A percentile compares a stretch with the other conserved stretches of the same genome.
These are phyloP conservation scores for Blastomyces percursus DNA, from an alignment of 2,329 filamentous ascomycete species.

Conservation along the genomic window DNA sequence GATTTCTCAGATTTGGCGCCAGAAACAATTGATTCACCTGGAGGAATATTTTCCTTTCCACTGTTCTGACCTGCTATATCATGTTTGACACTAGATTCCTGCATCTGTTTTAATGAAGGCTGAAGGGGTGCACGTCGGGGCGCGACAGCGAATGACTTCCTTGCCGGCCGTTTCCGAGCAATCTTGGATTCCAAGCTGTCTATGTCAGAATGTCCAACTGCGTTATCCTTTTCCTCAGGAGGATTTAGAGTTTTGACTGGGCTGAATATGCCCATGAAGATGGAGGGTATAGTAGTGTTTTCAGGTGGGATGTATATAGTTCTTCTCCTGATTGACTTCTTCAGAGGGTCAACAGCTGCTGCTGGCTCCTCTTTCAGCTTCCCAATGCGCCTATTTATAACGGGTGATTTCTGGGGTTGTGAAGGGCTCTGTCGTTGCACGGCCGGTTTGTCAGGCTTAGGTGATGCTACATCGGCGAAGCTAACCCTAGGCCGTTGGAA, in stretches of 20 bases:
- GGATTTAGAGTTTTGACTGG: slow-evolving; percentile 25
- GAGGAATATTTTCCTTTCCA: slow-evolving; percentile 55
- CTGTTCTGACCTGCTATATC: slow-evolving; percentile 44
- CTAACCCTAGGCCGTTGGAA: slow-evolving; percentile 27
- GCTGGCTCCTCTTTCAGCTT: slow-evolving; percentile 13
- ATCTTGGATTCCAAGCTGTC: slow-evolving; percentile 27
- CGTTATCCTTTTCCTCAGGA: slow-evolving; percentile 1
- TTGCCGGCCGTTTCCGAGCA: slow-evolving; percentile 23
- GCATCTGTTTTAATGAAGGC: slow-evolving; percentile 29
- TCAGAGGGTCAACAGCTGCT: slow-evolving; percentile 15
- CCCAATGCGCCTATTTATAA: neutral
- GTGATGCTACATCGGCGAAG: slow-evolving; percentile 11
- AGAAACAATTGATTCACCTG: slow-evolving; percentile 24
- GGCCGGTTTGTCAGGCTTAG: neutral
- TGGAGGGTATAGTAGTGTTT: slow-evolving; percentile 32
- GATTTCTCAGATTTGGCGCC: slow-evolving; percentile 15
- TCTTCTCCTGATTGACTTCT: slow-evolving; percentile 25
- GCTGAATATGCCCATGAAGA: slow-evolving; percentile 36
- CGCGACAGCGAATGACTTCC: slow-evolving; percentile 16
- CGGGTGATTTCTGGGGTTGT: neutral
- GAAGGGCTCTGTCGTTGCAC: neutral
- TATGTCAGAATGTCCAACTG: slow-evolving; percentile 18
- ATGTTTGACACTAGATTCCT: slow-evolving; percentile 31
- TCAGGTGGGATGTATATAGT: slow-evolving; percentile 35
- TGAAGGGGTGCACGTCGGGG: slow-evolving; percentile 38